Evolutionary conservation across 2,329 filamentous ascomycete species (phyloP).

Genomic region (Epichloe aotearoae): DNA sequence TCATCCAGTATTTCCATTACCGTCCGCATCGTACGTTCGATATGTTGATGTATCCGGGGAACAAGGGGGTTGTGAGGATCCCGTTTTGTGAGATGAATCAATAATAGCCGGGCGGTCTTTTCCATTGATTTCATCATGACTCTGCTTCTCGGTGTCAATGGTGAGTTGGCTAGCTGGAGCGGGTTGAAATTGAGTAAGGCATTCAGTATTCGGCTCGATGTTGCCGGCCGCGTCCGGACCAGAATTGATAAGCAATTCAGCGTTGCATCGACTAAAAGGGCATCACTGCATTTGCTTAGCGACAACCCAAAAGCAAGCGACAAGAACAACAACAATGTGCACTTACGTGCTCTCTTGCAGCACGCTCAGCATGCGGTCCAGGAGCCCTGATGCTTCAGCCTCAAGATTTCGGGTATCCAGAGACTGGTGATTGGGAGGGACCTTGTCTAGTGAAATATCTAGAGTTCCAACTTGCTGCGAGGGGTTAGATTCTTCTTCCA

Average conservation of each 20-base stretch:
- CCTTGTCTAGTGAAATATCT: slow-evolving; percentile 76
- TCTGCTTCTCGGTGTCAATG: slow-evolving; percentile 64
- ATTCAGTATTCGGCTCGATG: slow-evolving; percentile 74
- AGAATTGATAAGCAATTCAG: slow-evolving; percentile 77
- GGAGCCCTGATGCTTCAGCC: slow-evolving; percentile 78
- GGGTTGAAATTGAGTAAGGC: slow-evolving; percentile 87
- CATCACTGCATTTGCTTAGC: slow-evolving; percentile 47
- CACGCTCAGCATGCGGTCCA: slow-evolving; percentile 75
- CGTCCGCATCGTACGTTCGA: slow-evolving; percentile 69
- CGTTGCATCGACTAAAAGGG: slow-evolving; percentile 77
- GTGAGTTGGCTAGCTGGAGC: slow-evolving; percentile 61
- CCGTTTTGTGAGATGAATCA: slow-evolving; percentile 75
- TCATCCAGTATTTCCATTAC: slow-evolving; percentile 73
- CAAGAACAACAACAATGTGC: neutral
- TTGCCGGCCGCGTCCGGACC: slow-evolving; percentile 66
- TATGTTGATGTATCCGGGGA: slow-evolving; percentile 71
- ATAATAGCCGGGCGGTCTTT: slow-evolving; percentile 72
- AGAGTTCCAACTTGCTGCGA: slow-evolving; percentile 32
- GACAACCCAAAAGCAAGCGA: neutral
- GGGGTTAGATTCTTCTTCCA: neutral
- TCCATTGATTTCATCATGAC: slow-evolving; percentile 90
- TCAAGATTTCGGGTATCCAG: slow-evolving; percentile 72
- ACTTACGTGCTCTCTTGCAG: slow-evolving; percentile 76
- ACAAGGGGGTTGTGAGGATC: slow-evolving; percentile 67
- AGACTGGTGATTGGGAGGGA: slow-evolving; percentile 70